A percentile compares a stretch with the other conserved stretches of the same genome.
These are phyloP conservation scores for Fusarium ambrosium DNA, from an alignment of 2,329 filamentous ascomycete genomes.

Conservation along the genomic window DNA sequence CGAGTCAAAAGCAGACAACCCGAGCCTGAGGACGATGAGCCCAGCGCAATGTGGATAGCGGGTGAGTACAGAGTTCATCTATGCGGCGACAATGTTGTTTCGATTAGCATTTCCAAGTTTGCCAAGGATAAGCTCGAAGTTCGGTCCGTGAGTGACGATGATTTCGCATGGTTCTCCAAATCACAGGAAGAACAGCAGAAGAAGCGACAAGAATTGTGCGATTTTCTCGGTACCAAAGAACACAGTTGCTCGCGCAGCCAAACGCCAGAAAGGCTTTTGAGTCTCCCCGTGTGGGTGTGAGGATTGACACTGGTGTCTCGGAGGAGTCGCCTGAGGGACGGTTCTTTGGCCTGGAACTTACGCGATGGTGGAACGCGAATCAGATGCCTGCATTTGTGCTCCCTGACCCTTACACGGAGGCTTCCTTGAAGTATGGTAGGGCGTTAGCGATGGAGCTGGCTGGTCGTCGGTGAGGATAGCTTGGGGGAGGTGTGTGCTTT, in stretches of 20 bases:
- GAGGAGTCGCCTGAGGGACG: neutral
- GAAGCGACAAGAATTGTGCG: neutral
- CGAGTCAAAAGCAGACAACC: neutral
- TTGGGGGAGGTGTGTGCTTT: neutral
- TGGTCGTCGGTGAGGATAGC: neutral
- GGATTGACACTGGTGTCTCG: constrained; percentile 3
- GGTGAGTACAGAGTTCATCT: constrained; percentile 2
- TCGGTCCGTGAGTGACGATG: neutral
- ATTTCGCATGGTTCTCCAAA: neutral
- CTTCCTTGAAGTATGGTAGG: neutral
- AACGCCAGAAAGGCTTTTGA: neutral
- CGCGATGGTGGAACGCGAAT: neutral
- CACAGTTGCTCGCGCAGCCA: neutral
- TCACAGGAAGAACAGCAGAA: neutral
- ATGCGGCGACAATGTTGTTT: neutral
- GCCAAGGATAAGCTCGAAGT: neutral
- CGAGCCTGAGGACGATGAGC: neutral
- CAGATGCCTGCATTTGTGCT: neutral
- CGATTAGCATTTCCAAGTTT: neutral
- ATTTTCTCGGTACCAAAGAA: neutral
- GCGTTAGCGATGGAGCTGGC: neutral
- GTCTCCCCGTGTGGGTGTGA: neutral
- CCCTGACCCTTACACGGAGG: neutral
- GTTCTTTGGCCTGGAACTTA: constrained; percentile 4
- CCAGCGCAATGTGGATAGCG: neutral